phyloP scores from a whole-genome alignment of 2,329 filamentous ascomycete species.

The Coniosporium uncinatum region DNA sequence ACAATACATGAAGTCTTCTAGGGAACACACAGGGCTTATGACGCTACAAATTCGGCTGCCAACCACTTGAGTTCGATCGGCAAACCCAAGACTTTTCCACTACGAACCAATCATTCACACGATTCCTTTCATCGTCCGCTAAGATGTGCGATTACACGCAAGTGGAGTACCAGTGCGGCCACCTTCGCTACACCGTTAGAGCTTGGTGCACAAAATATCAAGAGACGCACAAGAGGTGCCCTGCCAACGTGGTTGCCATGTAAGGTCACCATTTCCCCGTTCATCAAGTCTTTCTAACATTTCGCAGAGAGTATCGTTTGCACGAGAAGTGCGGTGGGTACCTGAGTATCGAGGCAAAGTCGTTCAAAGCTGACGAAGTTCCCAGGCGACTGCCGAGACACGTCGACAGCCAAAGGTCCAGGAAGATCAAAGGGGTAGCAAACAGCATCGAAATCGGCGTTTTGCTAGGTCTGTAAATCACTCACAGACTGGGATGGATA shows the following conservation, averaged over 20 bases:
- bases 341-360: background rate
- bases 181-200: slow-evolving; percentile 48
- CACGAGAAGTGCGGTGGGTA: slow-evolving; percentile 39
- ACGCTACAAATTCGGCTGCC: too few relatives aligned
- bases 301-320: slow-evolving; percentile 36
- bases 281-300: background rate
- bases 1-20: too few relatives aligned
- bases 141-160: slow-evolving; percentile 57
- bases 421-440: too few relatives aligned
- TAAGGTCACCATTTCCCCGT: slow-evolving; percentile 10
- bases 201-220: slow-evolving; percentile 49
- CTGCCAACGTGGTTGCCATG: slow-evolving; percentile 47
- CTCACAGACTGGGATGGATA: too few relatives aligned
- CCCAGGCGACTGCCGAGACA: slow-evolving; percentile 8
- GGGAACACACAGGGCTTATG: too few relatives aligned
- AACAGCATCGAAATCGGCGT: too few relatives aligned
- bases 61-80: too few relatives aligned
- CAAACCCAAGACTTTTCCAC: too few relatives aligned
- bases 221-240: slow-evolving; percentile 49
- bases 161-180: slow-evolving; percentile 50
- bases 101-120: too few relatives aligned
- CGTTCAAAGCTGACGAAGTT: background rate
- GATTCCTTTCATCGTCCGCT: too few relatives aligned
- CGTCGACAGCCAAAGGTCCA: too few relatives aligned
- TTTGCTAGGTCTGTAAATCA: too few relatives aligned